A percentile compares a stretch with the other conserved stretches of the same genome.
These are phyloP conservation scores for Neurospora sp. DNA, from an alignment of 495 filamentous ascomycete genomes.

Conservation along the genomic window DNA sequence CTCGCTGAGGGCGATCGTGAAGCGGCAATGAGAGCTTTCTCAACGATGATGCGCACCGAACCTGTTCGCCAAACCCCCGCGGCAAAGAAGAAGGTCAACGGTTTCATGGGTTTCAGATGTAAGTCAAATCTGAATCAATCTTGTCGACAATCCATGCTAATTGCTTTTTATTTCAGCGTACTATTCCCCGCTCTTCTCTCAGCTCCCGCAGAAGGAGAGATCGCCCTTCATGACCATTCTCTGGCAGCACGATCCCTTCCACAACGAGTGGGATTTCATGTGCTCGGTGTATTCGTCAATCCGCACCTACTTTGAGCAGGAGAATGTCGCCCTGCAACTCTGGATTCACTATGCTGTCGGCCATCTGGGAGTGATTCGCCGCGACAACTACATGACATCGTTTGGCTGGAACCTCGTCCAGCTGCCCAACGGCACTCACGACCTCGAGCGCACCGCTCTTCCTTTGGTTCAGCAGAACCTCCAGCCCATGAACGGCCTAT, in stretches of 20 bases:
- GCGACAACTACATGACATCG: slow-evolving; percentile 13
- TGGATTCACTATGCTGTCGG: slow-evolving; percentile 16
- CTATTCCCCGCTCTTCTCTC: slow-evolving; percentile 10
- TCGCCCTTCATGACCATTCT: slow-evolving; percentile 16
- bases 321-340: slow-evolving; percentile 9
- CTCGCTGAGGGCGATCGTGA: background rate
- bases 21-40: background rate
- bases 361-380: slow-evolving; percentile 11
- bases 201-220: slow-evolving; percentile 8
- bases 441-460: slow-evolving; percentile 7
- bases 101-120: slow-evolving; percentile 12
- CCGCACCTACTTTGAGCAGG: slow-evolving; percentile 10
- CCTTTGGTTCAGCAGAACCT: slow-evolving; percentile 2
- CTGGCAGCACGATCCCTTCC: slow-evolving; percentile 15
- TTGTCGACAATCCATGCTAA: background rate
- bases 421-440: slow-evolving; percentile 10
- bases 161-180: slow-evolving; percentile 2
- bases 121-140: background rate
- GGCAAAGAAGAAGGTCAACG: slow-evolving; percentile 13
- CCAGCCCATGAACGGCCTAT: slow-evolving; percentile 17
- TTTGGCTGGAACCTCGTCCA: slow-evolving; percentile 14
- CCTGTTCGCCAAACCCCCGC: background rate
- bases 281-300: slow-evolving; percentile 17
- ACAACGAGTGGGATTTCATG: slow-evolving; percentile 22
- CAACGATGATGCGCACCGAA: background rate